Base-by-base conservation (phyloP, 2,329 filamentous ascomycete genomes). In the Calcarisporium arbuscula region DNA sequence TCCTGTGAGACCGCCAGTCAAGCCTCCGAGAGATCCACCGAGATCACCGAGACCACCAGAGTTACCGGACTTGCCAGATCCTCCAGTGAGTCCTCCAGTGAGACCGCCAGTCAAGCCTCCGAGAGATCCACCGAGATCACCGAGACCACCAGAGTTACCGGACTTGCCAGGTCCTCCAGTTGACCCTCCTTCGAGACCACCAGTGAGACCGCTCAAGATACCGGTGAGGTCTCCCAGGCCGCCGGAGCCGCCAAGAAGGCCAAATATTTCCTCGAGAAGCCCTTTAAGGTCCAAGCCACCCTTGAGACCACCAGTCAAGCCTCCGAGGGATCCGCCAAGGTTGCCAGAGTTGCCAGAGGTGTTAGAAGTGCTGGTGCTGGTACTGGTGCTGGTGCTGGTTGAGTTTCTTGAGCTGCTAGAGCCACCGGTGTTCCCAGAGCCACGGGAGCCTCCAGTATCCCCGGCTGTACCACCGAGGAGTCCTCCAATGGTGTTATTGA, bases 141-240 rank as follows among this genome's bases (percentile, higher is more conserved):
- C 28, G 17, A 8, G 8, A 19, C 21, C 32, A 12, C 32, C 16
- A 19, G 21, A n/a, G n/a, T n/a, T n/a, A n/a, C n/a, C n/a, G n/a
- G n/a, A n/a, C n/a, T n/a, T n/a, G 27, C 7, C 19, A 6, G 26
- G 6, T 12, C 16, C 19, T 12, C 34, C 34, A 17, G 26, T 29
- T 14, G 30, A n/a, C 30, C 26, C 18, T n/a, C 17, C 15, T 10
- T 6, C 18, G 12, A 34, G 25, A 12, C 28, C 32, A 12, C 9
- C 23, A 7, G 37, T 28, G 9, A 40, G 21, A 19, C 19, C 19
- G 6, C 22, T 18, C 14, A 40, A n/a, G n/a, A n/a, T n/a, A n/a
- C n/a, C n/a, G n/a, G n/a, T n/a, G n/a, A n/a, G n/a, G n/a, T n/a
- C n/a, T n/a, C n/a, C n/a, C n/a, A n/a, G n/a, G n/a, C n/a, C n/a